Evolutionary conservation across 352 stramenopile species (phyloP).

Genomic region (Aphanomyces euteiches): DNA sequence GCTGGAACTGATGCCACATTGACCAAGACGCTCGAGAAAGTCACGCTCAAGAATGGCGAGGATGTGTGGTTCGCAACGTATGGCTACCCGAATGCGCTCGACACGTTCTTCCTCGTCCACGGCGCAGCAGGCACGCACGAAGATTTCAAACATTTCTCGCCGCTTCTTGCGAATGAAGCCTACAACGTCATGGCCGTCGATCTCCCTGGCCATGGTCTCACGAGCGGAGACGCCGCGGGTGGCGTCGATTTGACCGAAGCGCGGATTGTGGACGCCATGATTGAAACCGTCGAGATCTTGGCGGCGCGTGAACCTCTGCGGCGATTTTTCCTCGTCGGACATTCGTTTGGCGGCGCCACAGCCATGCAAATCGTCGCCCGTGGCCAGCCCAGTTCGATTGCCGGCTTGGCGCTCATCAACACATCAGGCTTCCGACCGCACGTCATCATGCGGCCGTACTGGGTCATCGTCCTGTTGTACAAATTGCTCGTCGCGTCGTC

Average conservation of each 20-base stretch:
- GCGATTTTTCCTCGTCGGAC: slow-evolving; percentile 4
- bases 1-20: no score
- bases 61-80: not conserved
- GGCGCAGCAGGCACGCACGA: slow-evolving; percentile 11
- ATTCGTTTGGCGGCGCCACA: slow-evolving; percentile 16
- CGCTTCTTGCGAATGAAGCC: slow-evolving; percentile 5
- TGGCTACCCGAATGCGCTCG: not conserved
- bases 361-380: slow-evolving; percentile 7
- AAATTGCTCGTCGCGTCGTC: not conserved
- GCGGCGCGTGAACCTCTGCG: not conserved
- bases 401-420: slow-evolving; percentile 17
- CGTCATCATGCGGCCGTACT: not conserved
- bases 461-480: not conserved
- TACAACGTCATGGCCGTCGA: slow-evolving; percentile 17
- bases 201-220: slow-evolving; percentile 17
- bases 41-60: no score
- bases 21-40: no score
- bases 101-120: slow-evolving; percentile 14
- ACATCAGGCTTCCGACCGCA: not conserved
- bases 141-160: slow-evolving; percentile 18
- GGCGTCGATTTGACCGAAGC: not conserved
- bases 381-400: not conserved
- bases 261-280: not conserved
- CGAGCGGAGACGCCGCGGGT: not conserved
- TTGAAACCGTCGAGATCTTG: slow-evolving; percentile 14